Conservation (phyloP, 2,329 filamentous ascomycete genomes). For the Aspergillus sp. region DNA sequence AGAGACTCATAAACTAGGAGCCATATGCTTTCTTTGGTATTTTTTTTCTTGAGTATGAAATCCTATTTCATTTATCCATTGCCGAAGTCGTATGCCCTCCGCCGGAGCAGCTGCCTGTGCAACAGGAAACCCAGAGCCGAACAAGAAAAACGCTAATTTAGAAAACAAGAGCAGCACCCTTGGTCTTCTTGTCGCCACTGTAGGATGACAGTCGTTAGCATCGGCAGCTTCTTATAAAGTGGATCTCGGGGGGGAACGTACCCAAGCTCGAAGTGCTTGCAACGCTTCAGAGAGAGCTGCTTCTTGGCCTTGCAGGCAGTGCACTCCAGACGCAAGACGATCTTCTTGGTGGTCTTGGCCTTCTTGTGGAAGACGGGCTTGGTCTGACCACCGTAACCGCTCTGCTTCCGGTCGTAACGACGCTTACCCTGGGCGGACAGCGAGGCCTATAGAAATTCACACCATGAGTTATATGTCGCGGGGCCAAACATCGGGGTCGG, state of each 20-base stretch:
- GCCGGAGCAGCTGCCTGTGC: constrained; percentile 34
- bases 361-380: constrained; percentile 99
- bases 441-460: constrained; percentile 63
- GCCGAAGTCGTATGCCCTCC: constrained; percentile 40
- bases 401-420: constrained; percentile 99
- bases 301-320: constrained; percentile 97
- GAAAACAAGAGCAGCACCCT: constrained; percentile 99
- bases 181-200: constrained; percentile 99
- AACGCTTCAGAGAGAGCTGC: constrained; percentile 97
- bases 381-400: constrained; percentile 99
- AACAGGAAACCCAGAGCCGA: constrained; percentile 44
- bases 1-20: constrained; percentile 35
- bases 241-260: constrained; percentile 53
- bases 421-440: constrained; percentile 98
- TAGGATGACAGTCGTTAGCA: constrained; percentile 45
- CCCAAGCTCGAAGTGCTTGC: constrained; percentile 99
- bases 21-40: constrained; percentile 32
- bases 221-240: not conserved
- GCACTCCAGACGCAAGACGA: constrained; percentile 97
- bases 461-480: constrained; percentile 23
- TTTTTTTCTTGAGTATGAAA: constrained; percentile 40
- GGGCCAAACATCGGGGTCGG: constrained; percentile 14
- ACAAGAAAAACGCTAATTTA: constrained; percentile 62
- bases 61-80: constrained; percentile 45
- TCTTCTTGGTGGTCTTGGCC: constrained; percentile 99